phyloP scores from a whole-genome alignment of 108 stramenopile species.

The Cyclotella choctawhatcheeana region DNA sequence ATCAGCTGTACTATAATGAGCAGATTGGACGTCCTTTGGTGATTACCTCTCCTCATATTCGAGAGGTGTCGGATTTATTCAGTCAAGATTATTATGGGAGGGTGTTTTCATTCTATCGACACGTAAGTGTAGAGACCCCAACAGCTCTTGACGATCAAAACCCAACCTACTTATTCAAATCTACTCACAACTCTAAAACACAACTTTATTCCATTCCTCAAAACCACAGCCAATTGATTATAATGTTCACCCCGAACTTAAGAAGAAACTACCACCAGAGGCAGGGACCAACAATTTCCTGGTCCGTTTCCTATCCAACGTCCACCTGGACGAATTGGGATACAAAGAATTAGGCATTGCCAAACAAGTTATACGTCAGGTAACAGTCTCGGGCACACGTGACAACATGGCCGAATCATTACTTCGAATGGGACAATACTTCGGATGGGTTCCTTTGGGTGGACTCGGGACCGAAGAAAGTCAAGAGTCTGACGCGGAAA shows the following conservation, averaged over 20 bases:
- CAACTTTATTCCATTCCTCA: too few relatives aligned
- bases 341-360: constrained; percentile 59
- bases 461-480: constrained; percentile 42
- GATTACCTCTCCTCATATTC: constrained; percentile 53
- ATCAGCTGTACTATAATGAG: constrained; percentile 37
- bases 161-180: too few relatives aligned
- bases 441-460: constrained; percentile 46
- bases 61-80: constrained; percentile 53
- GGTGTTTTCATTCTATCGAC: constrained; percentile 53
- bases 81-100: constrained; percentile 53
- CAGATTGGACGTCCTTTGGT: constrained; percentile 41
- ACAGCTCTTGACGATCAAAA: too few relatives aligned
- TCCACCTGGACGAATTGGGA: constrained; percentile 35
- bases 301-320: constrained; percentile 38
- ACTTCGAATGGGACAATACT: constrained; percentile 47
- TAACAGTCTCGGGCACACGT: constrained; percentile 35
- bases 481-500: constrained; percentile 28
- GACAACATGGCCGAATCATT: constrained; percentile 52
- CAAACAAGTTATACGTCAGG: constrained; percentile 58
- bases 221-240: constrained; percentile 66
- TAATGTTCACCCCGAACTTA: constrained; percentile 48
- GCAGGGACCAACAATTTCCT: constrained; percentile 49
- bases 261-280: constrained; percentile 27
- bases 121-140: too few relatives aligned
- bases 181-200: too few relatives aligned